Evolutionary conservation across 345 rosid species (phyloP).

Genomic region (Citrus medica): DNA sequence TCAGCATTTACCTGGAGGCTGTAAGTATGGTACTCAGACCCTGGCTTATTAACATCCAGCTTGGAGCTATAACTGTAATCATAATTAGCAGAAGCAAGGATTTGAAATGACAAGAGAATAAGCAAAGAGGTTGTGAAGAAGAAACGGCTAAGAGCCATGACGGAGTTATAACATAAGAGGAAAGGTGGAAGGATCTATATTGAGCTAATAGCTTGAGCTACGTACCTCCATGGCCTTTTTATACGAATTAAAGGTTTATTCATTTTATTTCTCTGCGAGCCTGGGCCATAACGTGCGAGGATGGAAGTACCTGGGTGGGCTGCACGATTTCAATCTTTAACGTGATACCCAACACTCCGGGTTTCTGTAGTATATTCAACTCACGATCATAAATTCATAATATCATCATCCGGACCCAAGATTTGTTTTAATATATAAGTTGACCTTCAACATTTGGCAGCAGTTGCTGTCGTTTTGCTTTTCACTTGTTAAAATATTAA

Average conservation of each 20-base stretch:
- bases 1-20: not conserved
- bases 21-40: not conserved
- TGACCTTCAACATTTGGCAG: not conserved
- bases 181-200: not conserved
- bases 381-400: not conserved
- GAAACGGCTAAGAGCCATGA: conserved; percentile 13
- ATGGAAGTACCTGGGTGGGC: not conserved
- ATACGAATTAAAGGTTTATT: not conserved
- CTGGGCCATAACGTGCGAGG: not conserved
- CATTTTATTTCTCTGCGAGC: not conserved
- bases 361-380: not conserved
- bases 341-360: not conserved
- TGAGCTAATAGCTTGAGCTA: not conserved
- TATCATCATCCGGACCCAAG: not conserved
- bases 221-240: not conserved
- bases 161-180: too few species aligned
- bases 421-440: not conserved
- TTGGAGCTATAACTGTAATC: conserved; percentile 10
- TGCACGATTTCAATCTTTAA: not conserved
- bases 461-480: too few species aligned
- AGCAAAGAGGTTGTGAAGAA: not conserved
- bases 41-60: not conserved
- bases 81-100: conserved; percentile 12
- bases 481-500: too few species aligned
- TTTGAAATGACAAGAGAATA: conserved; percentile 3